Evolutionary conservation across 805 yeast species (phyloP).

Genomic region (Saccharomyces paradoxus): DNA sequence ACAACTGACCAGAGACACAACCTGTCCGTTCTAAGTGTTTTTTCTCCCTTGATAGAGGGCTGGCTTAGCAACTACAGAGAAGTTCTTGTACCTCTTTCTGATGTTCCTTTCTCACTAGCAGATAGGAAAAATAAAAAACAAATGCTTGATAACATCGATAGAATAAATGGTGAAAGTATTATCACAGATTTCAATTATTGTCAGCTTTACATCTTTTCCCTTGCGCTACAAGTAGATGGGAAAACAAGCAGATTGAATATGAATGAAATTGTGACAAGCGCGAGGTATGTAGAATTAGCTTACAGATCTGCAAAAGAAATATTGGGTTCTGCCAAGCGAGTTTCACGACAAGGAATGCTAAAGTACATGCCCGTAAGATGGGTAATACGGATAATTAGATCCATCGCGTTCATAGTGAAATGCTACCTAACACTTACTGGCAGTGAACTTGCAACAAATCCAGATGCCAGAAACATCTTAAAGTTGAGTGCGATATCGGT

Average conservation of each 20-base stretch:
- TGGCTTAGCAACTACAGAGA: conserved; percentile 65
- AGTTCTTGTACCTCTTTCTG: conserved; percentile 42
- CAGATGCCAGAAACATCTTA: conserved; percentile 39
- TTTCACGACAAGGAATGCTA: conserved; percentile 55
- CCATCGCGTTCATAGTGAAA: conserved; percentile 85
- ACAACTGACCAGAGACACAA: conserved; percentile 51
- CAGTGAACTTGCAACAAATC: conserved; percentile 27
- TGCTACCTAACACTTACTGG: conserved; percentile 60
- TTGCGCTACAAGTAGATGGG: conserved; percentile 54
- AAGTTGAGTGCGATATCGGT: conserved; percentile 57
- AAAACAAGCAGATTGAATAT: conserved; percentile 38
- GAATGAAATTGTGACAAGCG: conserved; percentile 63
- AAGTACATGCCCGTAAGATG: conserved; percentile 87
- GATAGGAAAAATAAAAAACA: conserved; percentile 27
- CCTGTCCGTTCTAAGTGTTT: conserved; percentile 59
- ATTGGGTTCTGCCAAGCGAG: conserved; percentile 59
- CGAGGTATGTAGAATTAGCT: conserved; percentile 74
- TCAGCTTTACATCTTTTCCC: conserved; percentile 72
- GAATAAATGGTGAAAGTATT: conserved; percentile 59
- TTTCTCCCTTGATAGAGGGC: conserved; percentile 67
- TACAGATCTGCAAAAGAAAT: conserved; percentile 78
- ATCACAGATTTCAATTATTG: conserved; percentile 81
- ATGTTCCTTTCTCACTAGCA: conserved; percentile 23
- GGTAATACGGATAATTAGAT: conserved; percentile 77
- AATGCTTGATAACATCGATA: conserved; percentile 27